These are phyloP conservation scores for Aspergillus viridinutans DNA, from an alignment of 2,329 filamentous ascomycete species.

Conservation along the genomic window DNA sequence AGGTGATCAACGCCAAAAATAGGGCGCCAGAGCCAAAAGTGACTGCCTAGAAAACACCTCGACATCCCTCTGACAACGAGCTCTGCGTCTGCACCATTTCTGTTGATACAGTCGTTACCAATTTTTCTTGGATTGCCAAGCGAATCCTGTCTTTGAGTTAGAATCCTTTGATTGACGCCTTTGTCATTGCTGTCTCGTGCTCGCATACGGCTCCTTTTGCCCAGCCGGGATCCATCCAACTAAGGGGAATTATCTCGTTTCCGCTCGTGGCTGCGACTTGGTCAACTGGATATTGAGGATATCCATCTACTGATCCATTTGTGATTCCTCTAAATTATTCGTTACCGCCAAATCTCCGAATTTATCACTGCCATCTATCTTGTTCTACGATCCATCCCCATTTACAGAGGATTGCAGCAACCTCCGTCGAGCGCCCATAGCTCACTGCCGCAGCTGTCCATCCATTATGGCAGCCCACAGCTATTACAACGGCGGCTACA, in stretches of 20 bases:
- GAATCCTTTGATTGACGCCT: neutral
- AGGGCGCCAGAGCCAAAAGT: slow-evolving; percentile 7
- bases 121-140: neutral
- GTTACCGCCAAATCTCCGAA: neutral
- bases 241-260: neutral
- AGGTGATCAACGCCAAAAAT: slow-evolving; percentile 15
- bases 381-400: neutral
- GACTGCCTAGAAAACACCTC: slow-evolving; percentile 10
- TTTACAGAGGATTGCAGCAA: neutral
- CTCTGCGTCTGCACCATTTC: neutral
- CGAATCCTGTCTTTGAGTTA: neutral
- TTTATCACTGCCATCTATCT: neutral
- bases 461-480: slow-evolving; percentile 60
- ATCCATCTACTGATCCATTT: neutral
- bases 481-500: slow-evolving; percentile 55
- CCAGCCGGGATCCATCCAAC: neutral
- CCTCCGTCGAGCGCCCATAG: slow-evolving; percentile 4
- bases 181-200: neutral
- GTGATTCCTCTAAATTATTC: neutral
- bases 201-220: neutral
- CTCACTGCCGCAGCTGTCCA: slow-evolving; percentile 3
- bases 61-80: neutral
- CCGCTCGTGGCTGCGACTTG: neutral
- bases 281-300: neutral
- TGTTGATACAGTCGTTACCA: neutral